Conservation (phyloP, 352 stramenopile species). For the Phytophthora macrochlamydospora region DNA sequence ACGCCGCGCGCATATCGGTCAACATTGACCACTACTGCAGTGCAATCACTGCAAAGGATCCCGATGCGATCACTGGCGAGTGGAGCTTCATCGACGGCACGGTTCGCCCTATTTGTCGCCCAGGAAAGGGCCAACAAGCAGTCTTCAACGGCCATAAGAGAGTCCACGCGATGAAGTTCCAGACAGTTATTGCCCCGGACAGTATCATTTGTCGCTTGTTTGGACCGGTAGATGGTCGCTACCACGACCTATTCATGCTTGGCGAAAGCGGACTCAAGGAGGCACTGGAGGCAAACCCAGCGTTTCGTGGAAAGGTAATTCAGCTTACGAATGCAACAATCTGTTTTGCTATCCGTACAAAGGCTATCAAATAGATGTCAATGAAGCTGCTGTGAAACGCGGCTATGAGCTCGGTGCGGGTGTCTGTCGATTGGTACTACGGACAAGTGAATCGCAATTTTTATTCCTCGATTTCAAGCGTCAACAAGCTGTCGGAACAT, state of each 20-base stretch:
- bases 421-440: conserved; percentile 9
- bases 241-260: conserved; percentile 5
- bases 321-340: conserved; percentile 4
- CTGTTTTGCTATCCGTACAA: conserved; percentile 5
- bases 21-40: conserved; percentile 14
- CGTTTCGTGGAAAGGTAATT: conserved; percentile 1
- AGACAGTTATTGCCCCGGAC: conserved; percentile 6
- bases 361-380: neutral
- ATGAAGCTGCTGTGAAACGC: neutral
- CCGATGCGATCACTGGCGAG: neutral
- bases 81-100: conserved; percentile 18
- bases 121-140: conserved; percentile 8
- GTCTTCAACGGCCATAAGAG: conserved; percentile 18
- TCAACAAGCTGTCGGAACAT: neutral
- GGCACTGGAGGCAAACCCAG: neutral
- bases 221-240: conserved; percentile 1
- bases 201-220: conserved; percentile 2
- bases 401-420: neutral
- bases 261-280: neutral
- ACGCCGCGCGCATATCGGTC: neutral
- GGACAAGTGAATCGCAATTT: conserved; percentile 1
- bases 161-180: conserved; percentile 11
- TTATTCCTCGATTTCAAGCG: conserved; percentile 5
- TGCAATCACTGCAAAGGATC: conserved; percentile 5
- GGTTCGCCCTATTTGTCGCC: conserved; percentile 14